Base-by-base conservation (phyloP, 192 early-diverging fungal genomes). In the Coemansia biformis region DNA sequence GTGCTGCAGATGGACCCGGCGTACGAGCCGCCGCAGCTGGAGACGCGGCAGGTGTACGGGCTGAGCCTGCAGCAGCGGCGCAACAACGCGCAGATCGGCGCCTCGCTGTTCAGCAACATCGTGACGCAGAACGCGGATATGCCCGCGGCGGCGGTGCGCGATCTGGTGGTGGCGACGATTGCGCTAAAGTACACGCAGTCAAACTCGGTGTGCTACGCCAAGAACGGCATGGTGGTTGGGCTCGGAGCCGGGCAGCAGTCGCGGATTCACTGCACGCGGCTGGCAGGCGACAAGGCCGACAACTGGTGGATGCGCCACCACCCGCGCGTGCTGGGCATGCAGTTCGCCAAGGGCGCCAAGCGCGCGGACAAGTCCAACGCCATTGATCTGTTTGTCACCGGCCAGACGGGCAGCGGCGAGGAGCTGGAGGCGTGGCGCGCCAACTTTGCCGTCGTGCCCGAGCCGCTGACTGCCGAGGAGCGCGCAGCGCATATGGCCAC, bases 281-380 rank as follows among this genome's bases (percentile, higher is more conserved):
- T 98, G 44, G 95, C 95, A n/a, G 93, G 92, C 58, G 95, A 98
- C 54, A 98, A 98, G 83, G 93, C 92, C 29, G 93, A 98, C 63
- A 94, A 93, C 83, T 95, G 90, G 90, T 97, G 93, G 92, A 63
- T 89, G 74, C 86, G 96, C 45, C 93, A 97, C 67, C 93, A 98
- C 78, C 92, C 93, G 57, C 86, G 85, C 63, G 90, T 97, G 26
- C 78, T 97, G 33, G 86, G 53, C 40, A 84, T 98, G 67, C 62
- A 83, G 44, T 98, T 98, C 69, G 89, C 91, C 63, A 78, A 82
- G 59, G 72, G 68, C 14, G 79, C 84, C 54, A 98, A 98, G 80
- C 87, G 96, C 44, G 85, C 96, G 23, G 92, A 98, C 73, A 86
- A 86, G 59, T 88, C 93, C 47, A 98, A 96, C 75, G 93, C 93